Evolutionary conservation across 2,329 filamentous ascomycete species (phyloP), one percentile per base, ranked within the genome.

Genomic region (Annulohypoxylon truncatum): DNA sequence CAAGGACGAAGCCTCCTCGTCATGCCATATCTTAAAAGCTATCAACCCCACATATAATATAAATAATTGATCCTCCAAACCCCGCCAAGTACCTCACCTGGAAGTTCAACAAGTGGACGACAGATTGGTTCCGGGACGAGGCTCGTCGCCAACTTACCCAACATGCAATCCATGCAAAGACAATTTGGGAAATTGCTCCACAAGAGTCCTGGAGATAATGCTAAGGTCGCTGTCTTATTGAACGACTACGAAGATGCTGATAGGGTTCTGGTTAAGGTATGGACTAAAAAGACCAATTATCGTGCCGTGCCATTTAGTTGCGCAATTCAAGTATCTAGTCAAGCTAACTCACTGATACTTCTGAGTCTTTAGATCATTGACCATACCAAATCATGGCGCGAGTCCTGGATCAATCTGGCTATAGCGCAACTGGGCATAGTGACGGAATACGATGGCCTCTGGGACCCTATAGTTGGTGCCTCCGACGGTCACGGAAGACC

Each of bases 171-270:
- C 46, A 86, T 96, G 80, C 89, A 94, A 76, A 84, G 92, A 69
- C 88, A 90, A 74, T 90, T 94, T 71, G 92, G 91, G 66, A 90
- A 87, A 78, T 87, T 94, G 75, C 85, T 89, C 79, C 88, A 87
- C 74, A 86, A 83, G 72, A 80, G 89, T 67, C 88, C 89, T 22
- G 91, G 90, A 61, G 91, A 96, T 78, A 90, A 93, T 76, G 90
- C 90, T 70, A 90, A 93, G 75, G 89, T 95, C 47, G 89, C 90
- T 9, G 85, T 90, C 46, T 83, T 96, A 57, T 81, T 96, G 61
- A 90, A 88, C 72, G 92, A 96, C 74, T 96, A 94, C 76, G 90
- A 93, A 72, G 90, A 94, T 78, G 91, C 90, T 24, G 91, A 96
- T 77, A 87, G 87, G 71, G 86, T 94, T 76, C 84, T 96, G 68